Evolutionary conservation across 306 rosid species (phyloP).

Genomic region (Notholithocarpus densiflorus): DNA sequence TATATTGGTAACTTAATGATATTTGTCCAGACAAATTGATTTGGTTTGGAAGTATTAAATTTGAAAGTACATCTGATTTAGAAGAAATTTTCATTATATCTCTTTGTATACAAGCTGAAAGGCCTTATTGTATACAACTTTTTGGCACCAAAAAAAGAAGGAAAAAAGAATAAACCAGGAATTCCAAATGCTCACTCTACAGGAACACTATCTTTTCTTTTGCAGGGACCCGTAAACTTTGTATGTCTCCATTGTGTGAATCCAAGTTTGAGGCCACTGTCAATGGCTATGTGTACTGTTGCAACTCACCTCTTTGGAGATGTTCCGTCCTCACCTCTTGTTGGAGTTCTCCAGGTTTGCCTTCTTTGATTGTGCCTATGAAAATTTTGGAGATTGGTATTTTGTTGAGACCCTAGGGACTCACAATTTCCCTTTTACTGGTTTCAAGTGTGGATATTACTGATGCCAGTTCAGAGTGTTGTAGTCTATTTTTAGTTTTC

Average conservation of each 20-base stretch:
- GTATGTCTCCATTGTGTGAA: conserved; percentile 63
- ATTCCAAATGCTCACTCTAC: not conserved
- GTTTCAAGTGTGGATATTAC: not conserved
- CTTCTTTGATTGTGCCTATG: not conserved
- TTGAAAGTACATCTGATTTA: not conserved
- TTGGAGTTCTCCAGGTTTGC: conserved; percentile 79
- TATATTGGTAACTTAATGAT: not conserved
- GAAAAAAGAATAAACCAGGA: not conserved
- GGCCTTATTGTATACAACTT: not conserved
- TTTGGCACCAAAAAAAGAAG: not conserved
- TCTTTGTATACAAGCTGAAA: not conserved
- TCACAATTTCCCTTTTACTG: not conserved
- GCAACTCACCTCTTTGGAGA: conserved; percentile 86
- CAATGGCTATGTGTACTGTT: conserved; percentile 82
- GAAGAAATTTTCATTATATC: not conserved
- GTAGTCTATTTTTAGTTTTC: not conserved
- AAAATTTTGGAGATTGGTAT: not conserved
- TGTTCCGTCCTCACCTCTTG: conserved; percentile 88
- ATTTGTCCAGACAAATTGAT: not conserved
- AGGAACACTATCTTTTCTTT: conserved; percentile 10
- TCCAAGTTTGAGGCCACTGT: conserved; percentile 79
- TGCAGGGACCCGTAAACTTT: conserved; percentile 82
- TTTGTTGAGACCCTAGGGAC: not conserved
- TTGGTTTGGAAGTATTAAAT: not conserved
- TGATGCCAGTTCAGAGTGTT: not conserved